These are phyloP conservation scores for Hyaloperonospora arabidopsidis DNA, from an alignment of 352 stramenopile species.

Conservation along the genomic window DNA sequence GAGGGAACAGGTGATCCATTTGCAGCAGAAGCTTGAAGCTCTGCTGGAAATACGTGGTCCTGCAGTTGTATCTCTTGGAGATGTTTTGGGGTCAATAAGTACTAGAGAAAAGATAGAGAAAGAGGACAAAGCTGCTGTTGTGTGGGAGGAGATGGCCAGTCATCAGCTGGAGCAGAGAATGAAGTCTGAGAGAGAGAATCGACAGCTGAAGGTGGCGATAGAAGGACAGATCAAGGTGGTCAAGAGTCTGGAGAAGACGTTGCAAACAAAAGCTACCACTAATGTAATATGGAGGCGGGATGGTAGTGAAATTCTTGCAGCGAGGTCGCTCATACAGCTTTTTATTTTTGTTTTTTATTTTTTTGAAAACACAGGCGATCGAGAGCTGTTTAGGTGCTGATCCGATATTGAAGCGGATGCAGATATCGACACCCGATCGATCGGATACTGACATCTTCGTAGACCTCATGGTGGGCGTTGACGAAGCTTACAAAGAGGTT, in stretches of 20 bases:
- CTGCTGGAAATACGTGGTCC: too few species aligned
- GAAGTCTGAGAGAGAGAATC: constrained; percentile 47
- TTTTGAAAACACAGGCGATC: too few species aligned
- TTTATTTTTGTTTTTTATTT: too few species aligned
- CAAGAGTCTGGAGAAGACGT: constrained; percentile 50
- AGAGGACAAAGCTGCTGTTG: too few species aligned
- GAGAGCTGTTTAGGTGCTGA: too few species aligned
- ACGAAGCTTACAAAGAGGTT: constrained; percentile 37
- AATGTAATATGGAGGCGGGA: constrained; percentile 13
- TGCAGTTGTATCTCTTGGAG: too few species aligned
- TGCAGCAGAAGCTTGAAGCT: too few species aligned
- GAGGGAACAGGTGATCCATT: too few species aligned
- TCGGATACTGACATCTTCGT: constrained; percentile 35
- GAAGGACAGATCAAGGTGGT: constrained; percentile 64
- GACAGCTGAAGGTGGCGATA: constrained; percentile 45
- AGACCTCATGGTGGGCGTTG: too few species aligned
- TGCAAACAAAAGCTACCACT: constrained; percentile 41
- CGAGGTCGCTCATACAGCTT: constrained; percentile 15
- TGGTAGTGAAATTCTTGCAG: constrained; percentile 12
- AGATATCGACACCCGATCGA: constrained; percentile 38
- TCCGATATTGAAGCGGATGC: too few species aligned
- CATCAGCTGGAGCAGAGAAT: constrained; percentile 42
- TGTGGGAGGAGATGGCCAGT: constrained; percentile 48
- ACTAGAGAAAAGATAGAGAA: too few species aligned
- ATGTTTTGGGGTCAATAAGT: too few species aligned